Base-by-base conservation (phyloP, 768 basidiomycete genomes). In the Phaffia tasmanica region DNA sequence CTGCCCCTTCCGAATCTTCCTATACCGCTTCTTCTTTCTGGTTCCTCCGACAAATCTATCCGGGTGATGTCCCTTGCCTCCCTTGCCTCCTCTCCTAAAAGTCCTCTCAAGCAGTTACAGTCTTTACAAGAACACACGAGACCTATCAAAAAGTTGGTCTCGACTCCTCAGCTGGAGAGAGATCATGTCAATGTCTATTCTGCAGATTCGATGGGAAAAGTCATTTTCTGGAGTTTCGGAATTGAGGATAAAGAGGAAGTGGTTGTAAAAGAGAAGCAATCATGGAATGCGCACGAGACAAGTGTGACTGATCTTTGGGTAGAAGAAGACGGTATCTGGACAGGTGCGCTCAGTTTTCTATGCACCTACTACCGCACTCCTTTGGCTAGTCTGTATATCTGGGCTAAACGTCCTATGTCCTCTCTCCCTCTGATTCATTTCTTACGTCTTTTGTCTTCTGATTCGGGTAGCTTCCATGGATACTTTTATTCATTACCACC, bases 131-230 rank as follows among this genome's bases (percentile, higher is more conserved):
- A 42, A 42, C 94, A 99, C 76, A 87, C 84, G 11, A 83, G 94
- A 18, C 94, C 94, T 3, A 84, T 98, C 9, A 89, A 90, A 74
- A 84, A 83, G 68, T 75, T 95, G 16, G 81, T 83, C 49, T 86
- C n/a, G 78, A 66, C 70, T 76, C 18, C 18, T 66, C 57, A 57
- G 27, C 32, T 57, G 62, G 49, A 32, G 64, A 70, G 51, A 47
- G 69, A 57, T 18, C 25, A 57, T 48, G 69, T 65, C 0, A 77
- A 81, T 30, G 76, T 98, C 5, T 88, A 86, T 74, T 89, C 90
- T 0, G 89, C 83, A 8, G 94, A 98, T 75, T 93, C 89, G 3
- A 88, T 98, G 85, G 95, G 94, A 1, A 75, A 87, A 11, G 84
- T 97, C 74, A 88, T 86, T 68, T 76, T 84, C 32, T 99, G 93